phyloP scores from a whole-genome alignment of 2,329 filamentous ascomycete genomes.

The Alternaria brassicicola region DNA sequence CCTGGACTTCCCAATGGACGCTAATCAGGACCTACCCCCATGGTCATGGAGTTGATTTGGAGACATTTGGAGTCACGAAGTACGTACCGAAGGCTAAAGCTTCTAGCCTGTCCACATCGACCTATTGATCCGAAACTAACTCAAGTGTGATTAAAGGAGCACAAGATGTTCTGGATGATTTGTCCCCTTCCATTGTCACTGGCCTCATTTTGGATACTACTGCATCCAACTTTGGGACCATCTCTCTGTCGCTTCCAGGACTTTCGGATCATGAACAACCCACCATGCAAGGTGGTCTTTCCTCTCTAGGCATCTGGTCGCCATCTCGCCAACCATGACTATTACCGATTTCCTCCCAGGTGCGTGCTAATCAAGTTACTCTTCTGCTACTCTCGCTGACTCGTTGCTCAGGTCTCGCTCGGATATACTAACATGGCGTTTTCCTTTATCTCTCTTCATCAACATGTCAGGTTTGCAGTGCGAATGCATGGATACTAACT shows the following conservation, averaged over 20 bases:
- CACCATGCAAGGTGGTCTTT: background rate
- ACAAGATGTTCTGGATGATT: constrained; percentile 21
- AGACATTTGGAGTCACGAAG: constrained; percentile 34
- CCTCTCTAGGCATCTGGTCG: background rate
- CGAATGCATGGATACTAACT: constrained; percentile 44
- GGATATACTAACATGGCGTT: constrained; percentile 48
- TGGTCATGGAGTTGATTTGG: constrained; percentile 18
- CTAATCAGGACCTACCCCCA: constrained; percentile 12
- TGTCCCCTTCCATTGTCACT: constrained; percentile 19
- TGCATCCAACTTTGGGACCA: constrained; percentile 11
- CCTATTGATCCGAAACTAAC: constrained; percentile 43
- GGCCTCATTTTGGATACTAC: constrained; percentile 5
- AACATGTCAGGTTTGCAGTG: constrained; percentile 23
- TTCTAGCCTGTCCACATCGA: constrained; percentile 31
- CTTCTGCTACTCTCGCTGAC: constrained; percentile 18
- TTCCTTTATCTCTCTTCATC: constrained; percentile 33
- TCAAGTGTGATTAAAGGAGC: constrained; percentile 36
- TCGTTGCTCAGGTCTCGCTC: constrained; percentile 9
- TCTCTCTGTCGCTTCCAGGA: background rate
- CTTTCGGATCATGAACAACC: background rate
- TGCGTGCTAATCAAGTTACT: constrained; percentile 17
- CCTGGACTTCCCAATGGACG: background rate
- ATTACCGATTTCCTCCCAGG: constrained; percentile 16
- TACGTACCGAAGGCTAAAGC: constrained; percentile 44
- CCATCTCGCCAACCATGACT: background rate